A percentile compares a stretch with the other conserved stretches of the same genome.
Conservation (phyloP, 192 early-diverging fungal genomes). For the Coemansia sp. region DNA sequence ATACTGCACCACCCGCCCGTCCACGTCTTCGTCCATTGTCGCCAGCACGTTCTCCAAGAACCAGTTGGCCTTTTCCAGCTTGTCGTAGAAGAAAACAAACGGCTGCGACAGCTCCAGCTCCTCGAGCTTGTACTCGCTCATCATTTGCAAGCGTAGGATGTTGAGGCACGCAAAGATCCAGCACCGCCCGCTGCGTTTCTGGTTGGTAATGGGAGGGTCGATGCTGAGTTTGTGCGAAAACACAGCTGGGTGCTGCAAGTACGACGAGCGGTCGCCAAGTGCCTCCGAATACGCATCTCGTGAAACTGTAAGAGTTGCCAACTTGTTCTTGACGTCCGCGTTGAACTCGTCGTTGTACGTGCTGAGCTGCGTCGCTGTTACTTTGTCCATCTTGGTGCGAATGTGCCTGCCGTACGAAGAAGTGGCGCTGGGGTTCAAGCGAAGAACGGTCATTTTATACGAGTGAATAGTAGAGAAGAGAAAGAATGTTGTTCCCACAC, state of each 20-base stretch:
- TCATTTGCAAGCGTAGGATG: slow-evolving; percentile 66
- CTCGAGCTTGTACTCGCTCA: slow-evolving; percentile 74
- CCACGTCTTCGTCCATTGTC: slow-evolving; percentile 60
- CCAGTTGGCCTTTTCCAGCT: slow-evolving; percentile 81
- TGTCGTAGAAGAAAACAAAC: slow-evolving; percentile 76
- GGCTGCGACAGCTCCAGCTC: slow-evolving; percentile 78
- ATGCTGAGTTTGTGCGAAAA: slow-evolving; percentile 53
- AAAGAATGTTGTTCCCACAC: background rate
- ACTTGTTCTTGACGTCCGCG: slow-evolving; percentile 65
- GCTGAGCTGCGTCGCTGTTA: slow-evolving; percentile 29
- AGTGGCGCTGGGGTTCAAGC: slow-evolving; percentile 4
- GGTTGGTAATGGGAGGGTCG: slow-evolving; percentile 63
- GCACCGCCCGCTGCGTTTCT: slow-evolving; percentile 74
- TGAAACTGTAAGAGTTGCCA: slow-evolving; percentile 67
- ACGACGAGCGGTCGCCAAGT: slow-evolving; percentile 58
- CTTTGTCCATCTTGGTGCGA: slow-evolving; percentile 17
- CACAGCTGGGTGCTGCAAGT: slow-evolving; percentile 32
- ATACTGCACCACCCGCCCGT: slow-evolving; percentile 69
- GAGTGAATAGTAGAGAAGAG: background rate
- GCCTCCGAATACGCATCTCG: slow-evolving; percentile 59
- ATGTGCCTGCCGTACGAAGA: slow-evolving; percentile 47
- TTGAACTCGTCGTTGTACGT: slow-evolving; percentile 52
- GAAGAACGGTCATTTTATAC: slow-evolving; percentile 37
- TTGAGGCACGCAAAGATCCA: slow-evolving; percentile 84
- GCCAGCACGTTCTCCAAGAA: slow-evolving; percentile 77